These are phyloP conservation scores for Aurinia saxatilis DNA, from an alignment of 345 rosid genomes.

Conservation along the genomic window DNA sequence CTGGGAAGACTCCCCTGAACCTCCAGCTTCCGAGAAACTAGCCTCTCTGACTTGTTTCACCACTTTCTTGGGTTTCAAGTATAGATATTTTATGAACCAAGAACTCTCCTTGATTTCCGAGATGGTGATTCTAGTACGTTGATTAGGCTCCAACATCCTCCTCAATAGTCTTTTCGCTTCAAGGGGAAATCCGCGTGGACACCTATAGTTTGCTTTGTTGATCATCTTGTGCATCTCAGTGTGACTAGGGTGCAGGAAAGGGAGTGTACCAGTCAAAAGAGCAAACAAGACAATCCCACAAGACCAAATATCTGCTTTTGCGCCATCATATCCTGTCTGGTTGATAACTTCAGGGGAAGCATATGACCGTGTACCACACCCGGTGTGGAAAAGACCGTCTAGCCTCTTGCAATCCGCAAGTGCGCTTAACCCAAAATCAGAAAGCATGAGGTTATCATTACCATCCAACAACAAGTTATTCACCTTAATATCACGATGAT, in stretches of 20 bases:
- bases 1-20: constrained; percentile 8
- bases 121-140: constrained; percentile 41
- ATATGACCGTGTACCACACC: constrained; percentile 62
- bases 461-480: constrained; percentile 61
- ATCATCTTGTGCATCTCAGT: constrained; percentile 55
- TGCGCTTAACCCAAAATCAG: constrained; percentile 69
- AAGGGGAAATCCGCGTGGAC: constrained; percentile 44
- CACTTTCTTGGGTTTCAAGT: neutral
- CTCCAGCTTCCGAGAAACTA: neutral
- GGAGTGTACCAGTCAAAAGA: constrained; percentile 57
- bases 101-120: constrained; percentile 40
- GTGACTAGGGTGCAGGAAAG: constrained; percentile 55
- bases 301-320: constrained; percentile 64
- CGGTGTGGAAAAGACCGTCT: constrained; percentile 61
- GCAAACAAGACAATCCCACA: constrained; percentile 65
- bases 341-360: constrained; percentile 62
- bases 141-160: constrained; percentile 46
- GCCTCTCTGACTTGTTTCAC: constrained; percentile 1
- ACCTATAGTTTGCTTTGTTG: constrained; percentile 45
- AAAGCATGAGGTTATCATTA: constrained; percentile 48
- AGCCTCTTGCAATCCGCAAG: constrained; percentile 43
- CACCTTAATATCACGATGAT: constrained; percentile 64
- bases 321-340: constrained; percentile 61
- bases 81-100: constrained; percentile 49
- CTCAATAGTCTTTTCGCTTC: constrained; percentile 40